These are phyloP conservation scores for Fonsecaea pedrosoi DNA, from an alignment of 2,329 filamentous ascomycete species.

Conservation along the genomic window DNA sequence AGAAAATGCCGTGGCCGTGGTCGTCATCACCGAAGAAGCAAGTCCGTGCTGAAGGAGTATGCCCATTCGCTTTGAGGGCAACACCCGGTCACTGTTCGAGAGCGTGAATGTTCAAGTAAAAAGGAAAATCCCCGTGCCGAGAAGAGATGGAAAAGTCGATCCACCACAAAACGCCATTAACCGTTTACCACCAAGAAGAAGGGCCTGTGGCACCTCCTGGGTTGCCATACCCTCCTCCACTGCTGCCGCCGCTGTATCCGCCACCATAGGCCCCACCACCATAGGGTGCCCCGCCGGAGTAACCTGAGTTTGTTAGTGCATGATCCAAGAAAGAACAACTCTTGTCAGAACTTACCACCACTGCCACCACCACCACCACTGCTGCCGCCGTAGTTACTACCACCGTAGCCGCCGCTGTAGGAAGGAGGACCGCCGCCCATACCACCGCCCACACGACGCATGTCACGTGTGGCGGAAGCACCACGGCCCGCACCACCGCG, in stretches of 20 bases:
- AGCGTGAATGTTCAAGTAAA: conserved; percentile 42
- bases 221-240: conserved; percentile 55
- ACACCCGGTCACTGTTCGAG: conserved; percentile 49
- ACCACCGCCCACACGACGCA: conserved; percentile 71
- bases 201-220: conserved; percentile 58
- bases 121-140: conserved; percentile 43
- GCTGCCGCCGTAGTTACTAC: conserved; percentile 40
- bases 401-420: conserved; percentile 43
- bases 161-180: conserved; percentile 48
- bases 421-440: conserved; percentile 47
- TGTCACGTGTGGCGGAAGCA: conserved; percentile 77
- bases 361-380: conserved; percentile 37
- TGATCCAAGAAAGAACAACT: conserved; percentile 6
- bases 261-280: conserved; percentile 42
- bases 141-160: conserved; percentile 48
- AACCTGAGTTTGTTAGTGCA: conserved; percentile 34
- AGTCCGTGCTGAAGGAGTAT: conserved; percentile 30
- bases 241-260: conserved; percentile 47
- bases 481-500: conserved; percentile 73
- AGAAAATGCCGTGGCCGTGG: conserved; percentile 28
- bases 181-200: conserved; percentile 60
- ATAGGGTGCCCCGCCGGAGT: conserved; percentile 30
- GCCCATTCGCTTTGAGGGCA: conserved; percentile 38
- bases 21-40: conserved; percentile 35
- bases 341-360: conserved; percentile 15